These are phyloP conservation scores for Colletotrichum agaves DNA, from an alignment of 2,329 filamentous ascomycete genomes.

Conservation along the genomic window DNA sequence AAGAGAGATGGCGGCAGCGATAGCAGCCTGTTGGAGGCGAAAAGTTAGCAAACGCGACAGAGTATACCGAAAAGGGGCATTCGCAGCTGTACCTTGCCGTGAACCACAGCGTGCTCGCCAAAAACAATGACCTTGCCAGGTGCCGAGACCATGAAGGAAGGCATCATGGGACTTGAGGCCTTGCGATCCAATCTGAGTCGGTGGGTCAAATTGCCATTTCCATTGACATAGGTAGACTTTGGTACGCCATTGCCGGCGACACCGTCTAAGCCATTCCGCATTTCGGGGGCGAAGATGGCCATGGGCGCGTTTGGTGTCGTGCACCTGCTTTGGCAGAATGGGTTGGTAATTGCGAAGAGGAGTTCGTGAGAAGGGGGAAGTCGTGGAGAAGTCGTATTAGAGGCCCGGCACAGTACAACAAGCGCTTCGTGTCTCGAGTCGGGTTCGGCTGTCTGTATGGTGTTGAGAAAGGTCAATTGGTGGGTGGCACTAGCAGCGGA, in stretches of 20 bases:
- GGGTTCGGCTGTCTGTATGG: background rate
- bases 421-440: constrained; percentile 9
- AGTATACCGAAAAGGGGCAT: constrained; percentile 10
- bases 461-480: constrained; percentile 34
- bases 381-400: constrained; percentile 9
- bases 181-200: constrained; percentile 62
- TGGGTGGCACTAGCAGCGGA: constrained; percentile 23
- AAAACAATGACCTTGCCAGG: constrained; percentile 95
- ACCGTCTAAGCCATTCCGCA: constrained; percentile 45
- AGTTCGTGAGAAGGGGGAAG: constrained; percentile 33
- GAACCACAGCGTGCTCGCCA: constrained; percentile 97
- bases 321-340: constrained; percentile 32
- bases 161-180: constrained; percentile 75
- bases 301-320: constrained; percentile 39
- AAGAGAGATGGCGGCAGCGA: constrained; percentile 93
- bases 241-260: constrained; percentile 40
- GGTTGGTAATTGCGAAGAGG: background rate
- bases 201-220: constrained; percentile 48
- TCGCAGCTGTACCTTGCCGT: constrained; percentile 78
- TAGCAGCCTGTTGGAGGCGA: constrained; percentile 72
- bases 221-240: constrained; percentile 46
- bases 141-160: constrained; percentile 99
- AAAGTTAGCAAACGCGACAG: constrained; percentile 11
- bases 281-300: constrained; percentile 44
- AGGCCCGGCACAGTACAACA: background rate